Evolutionary conservation across 192 early-diverging fungal species (phyloP), one percentile per base, ranked within the genome.

Genomic region (Coemansia asiatica): DNA sequence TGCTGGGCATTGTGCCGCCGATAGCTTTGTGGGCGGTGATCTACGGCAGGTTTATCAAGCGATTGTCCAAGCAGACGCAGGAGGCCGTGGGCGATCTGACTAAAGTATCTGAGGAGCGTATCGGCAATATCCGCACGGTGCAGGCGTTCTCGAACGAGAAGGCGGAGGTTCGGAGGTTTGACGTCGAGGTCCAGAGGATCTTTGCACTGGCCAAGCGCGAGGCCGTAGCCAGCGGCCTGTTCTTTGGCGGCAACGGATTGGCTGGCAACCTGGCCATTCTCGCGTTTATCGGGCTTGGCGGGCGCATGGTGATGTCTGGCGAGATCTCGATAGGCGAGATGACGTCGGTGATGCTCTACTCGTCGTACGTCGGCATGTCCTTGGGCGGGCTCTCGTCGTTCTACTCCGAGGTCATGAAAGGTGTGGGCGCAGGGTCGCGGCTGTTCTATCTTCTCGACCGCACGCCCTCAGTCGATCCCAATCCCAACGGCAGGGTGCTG

Each of bases 341-440:
- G 76, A 79, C 87, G 12, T 86, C 87, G 22, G 88, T 88, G 27
- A 83, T 90, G 78, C 56, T 88, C 53, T 87, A 88, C 70, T 88
- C 88, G 18, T 87, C 85, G 1, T 90, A 90, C 66, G 86, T 86
- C 26, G 88, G 88, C 63, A 64, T 77, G 19, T 71, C 85, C 15
- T 67, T 90, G 8, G 71, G 74, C 27, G 83, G 83, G 0, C 75
- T 89, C 29, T 84, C 88, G 25, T 85, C 85, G 31, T 89, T 86
- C 56, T 89, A 86, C 75, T 86, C 87, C n/a, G 88, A 89, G 60
- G 83, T 85, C n/a, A 88, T 88, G 84, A 89, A 89, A 71, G 88
- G 85, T 53, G 73, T 88, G 26, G 88, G 87, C 49, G 88, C 88
- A 22, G 83, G 79, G 2, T 69, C 76, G 33, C 87, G 88, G 13